phyloP scores from a whole-genome alignment of 208 protist species.

The Leishmania amazonensis region DNA sequence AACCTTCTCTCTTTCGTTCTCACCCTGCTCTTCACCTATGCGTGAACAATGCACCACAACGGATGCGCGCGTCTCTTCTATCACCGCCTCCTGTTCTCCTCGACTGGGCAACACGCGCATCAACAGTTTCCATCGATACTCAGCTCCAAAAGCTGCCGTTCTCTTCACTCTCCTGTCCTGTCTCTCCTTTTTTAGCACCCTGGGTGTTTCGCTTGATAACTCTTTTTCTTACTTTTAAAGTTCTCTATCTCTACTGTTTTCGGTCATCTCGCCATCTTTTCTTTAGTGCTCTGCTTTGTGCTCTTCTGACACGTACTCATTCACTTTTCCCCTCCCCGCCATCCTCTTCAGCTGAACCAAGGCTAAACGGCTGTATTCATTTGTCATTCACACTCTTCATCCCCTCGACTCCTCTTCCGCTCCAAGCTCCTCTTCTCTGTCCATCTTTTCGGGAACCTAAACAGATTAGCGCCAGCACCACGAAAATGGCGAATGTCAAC shows the following conservation, averaged over 20 bases:
- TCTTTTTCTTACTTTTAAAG: background rate
- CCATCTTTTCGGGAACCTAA: background rate
- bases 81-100: background rate
- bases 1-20: background rate
- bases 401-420: background rate
- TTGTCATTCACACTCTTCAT: background rate
- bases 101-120: background rate
- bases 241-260: background rate
- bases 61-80: background rate
- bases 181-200: background rate
- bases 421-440: background rate
- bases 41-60: background rate
- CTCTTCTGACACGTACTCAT: background rate
- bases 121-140: background rate
- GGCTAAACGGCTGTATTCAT: background rate
- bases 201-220: too few species aligned
- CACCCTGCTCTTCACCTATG: background rate
- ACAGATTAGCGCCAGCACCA: background rate
- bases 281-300: background rate
- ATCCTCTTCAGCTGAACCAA: background rate
- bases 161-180: background rate
- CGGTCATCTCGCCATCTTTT: background rate
- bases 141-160: background rate
- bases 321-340: background rate
- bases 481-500: constrained; percentile 34